phyloP scores from a whole-genome alignment of 805 yeast species.

The Candida suzukii region DNA sequence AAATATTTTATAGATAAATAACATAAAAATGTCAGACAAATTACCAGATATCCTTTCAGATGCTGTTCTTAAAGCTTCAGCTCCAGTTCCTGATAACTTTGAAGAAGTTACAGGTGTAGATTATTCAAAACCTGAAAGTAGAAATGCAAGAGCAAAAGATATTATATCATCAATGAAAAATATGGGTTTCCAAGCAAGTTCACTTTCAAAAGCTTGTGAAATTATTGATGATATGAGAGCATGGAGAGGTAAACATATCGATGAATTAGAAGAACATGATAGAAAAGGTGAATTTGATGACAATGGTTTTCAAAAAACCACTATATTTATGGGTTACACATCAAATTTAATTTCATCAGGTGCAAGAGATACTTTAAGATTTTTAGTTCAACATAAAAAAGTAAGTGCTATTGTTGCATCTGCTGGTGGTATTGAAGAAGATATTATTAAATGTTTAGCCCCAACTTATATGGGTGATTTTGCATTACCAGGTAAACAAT shows the following conservation, averaged over 20 bases:
- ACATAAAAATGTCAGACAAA: slow-evolving; percentile 11
- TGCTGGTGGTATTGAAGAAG: slow-evolving; percentile 99
- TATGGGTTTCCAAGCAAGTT: slow-evolving; percentile 96
- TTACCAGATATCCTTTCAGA: slow-evolving; percentile 76
- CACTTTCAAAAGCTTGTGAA: slow-evolving; percentile 83
- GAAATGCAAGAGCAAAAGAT: slow-evolving; percentile 73
- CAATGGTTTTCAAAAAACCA: slow-evolving; percentile 72
- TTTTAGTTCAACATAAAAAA: slow-evolving; percentile 86
- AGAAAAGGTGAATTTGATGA: slow-evolving; percentile 74
- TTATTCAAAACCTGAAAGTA: slow-evolving; percentile 71
- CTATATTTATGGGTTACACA: slow-evolving; percentile 93
- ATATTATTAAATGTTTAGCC: slow-evolving; percentile 90
- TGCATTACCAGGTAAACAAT: slow-evolving; percentile 65
- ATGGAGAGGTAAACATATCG: slow-evolving; percentile 83
- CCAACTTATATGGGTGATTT: slow-evolving; percentile 96
- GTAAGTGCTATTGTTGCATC: slow-evolving; percentile 94
- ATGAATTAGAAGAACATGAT: slow-evolving; percentile 61
- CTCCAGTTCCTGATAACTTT: slow-evolving; percentile 75
- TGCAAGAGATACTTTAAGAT: slow-evolving; percentile 82
- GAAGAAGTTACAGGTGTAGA: slow-evolving; percentile 83
- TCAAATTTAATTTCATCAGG: slow-evolving; percentile 95
- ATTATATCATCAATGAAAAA: slow-evolving; percentile 76
- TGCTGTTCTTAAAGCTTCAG: slow-evolving; percentile 85
- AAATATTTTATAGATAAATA: neutral
- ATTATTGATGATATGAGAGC: slow-evolving; percentile 86